phyloP scores from a whole-genome alignment of 441 rosid genomes.

The Bocquillonia castaneifolia region DNA sequence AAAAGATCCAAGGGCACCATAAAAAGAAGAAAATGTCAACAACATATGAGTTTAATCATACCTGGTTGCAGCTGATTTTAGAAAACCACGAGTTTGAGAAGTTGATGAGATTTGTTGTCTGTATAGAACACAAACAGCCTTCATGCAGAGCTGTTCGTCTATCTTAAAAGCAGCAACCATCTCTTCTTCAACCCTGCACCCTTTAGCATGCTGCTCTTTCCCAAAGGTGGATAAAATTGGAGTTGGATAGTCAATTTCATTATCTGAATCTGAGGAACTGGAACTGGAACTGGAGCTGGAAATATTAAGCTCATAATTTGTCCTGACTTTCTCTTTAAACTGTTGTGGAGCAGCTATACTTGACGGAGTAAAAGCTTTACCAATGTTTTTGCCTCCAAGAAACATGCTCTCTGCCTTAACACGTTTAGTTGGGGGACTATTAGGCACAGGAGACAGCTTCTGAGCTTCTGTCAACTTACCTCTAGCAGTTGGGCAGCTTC shows the following conservation, averaged over 20 bases:
- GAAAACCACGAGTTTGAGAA: conserved; percentile 19
- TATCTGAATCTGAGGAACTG: conserved; percentile 22
- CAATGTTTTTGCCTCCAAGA: conserved; percentile 9
- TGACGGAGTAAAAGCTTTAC: conserved; percentile 3
- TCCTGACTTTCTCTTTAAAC: conserved; percentile 8
- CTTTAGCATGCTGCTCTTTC: conserved; percentile 3
- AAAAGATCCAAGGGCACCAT: background rate
- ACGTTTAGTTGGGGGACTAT: conserved; percentile 9
- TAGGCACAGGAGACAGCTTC: conserved; percentile 16
- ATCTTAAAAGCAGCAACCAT: conserved; percentile 20
- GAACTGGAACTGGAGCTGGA: conserved; percentile 29
- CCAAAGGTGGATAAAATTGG: background rate
- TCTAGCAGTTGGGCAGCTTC: background rate
- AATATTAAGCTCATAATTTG: background rate
- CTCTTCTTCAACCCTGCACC: conserved; percentile 26
- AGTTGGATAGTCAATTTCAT: background rate
- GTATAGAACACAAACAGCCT: conserved; percentile 39
- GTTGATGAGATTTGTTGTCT: conserved; percentile 15
- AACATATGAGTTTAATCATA: conserved; percentile 12
- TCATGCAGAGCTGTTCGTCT: conserved; percentile 29
- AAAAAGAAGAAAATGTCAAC: background rate
- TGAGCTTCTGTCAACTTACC: conserved; percentile 14
- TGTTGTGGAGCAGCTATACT: background rate
- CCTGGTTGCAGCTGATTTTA: conserved; percentile 13
- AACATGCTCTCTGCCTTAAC: background rate